Percentiles rank a stretch among this genome's conserved stretches.
phyloP scores from a whole-genome alignment of 768 basidiomycete species.

The Tylopilus plumbeoviolaceoides region DNA sequence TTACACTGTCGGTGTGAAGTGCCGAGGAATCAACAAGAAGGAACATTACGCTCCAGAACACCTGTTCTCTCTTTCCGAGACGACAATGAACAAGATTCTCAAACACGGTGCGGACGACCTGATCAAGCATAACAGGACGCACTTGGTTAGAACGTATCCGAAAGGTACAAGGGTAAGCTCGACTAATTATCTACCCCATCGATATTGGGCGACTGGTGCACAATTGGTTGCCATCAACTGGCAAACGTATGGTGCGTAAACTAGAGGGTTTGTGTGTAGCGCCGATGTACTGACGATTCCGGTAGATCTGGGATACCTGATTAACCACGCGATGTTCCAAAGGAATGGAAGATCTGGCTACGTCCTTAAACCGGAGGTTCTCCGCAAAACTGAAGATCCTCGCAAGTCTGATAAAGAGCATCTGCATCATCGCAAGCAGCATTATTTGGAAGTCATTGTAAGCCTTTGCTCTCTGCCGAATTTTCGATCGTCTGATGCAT shows the following conservation, averaged over 20 bases:
- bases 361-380: conserved; percentile 80
- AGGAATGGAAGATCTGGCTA: conserved; percentile 86
- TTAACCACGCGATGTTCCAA: conserved; percentile 96
- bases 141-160: conserved; percentile 84
- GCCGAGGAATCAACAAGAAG: conserved; percentile 83
- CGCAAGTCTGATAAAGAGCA: conserved; percentile 60
- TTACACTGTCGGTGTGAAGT: conserved; percentile 95
- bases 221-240: conserved; percentile 95
- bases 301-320: conserved; percentile 82
- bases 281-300: background rate
- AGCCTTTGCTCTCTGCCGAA: conserved; percentile 11
- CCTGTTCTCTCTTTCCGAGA: conserved; percentile 91
- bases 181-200: conserved; percentile 84
- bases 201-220: conserved; percentile 84
- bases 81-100: conserved; percentile 68
- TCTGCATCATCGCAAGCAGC: conserved; percentile 48
- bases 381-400: conserved; percentile 50
- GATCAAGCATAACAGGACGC: conserved; percentile 81
- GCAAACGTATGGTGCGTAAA: conserved; percentile 84
- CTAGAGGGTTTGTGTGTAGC: background rate
- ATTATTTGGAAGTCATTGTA: conserved; percentile 64
- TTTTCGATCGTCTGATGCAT: background rate
- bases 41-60: conserved; percentile 83
- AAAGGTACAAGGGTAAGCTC: conserved; percentile 77
- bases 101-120: conserved; percentile 65